These are phyloP conservation scores for Galerina marginata DNA, from an alignment of 768 basidiomycete species.

Conservation along the genomic window DNA sequence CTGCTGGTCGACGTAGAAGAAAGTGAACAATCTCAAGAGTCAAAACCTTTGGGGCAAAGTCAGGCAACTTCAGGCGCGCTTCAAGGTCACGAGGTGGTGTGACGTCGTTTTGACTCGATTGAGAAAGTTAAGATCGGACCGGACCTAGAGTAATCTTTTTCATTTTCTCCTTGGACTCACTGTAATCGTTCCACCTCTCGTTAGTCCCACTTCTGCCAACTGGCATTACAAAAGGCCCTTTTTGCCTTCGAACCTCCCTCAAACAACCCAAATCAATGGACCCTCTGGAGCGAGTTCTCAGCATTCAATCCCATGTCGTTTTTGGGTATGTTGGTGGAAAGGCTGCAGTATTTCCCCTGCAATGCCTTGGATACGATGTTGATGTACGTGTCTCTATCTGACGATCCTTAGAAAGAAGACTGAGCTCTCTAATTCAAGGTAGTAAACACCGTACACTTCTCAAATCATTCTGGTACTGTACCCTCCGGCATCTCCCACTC, in stretches of 20 bases:
- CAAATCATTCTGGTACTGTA: constrained; percentile 83
- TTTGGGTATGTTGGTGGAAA: constrained; percentile 94
- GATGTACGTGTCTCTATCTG: constrained; percentile 62
- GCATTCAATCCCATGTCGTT: constrained; percentile 92
- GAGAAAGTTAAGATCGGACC: neutral
- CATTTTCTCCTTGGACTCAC: neutral
- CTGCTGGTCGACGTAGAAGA: constrained; percentile 1
- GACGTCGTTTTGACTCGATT: constrained; percentile 19
- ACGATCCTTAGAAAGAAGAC: neutral
- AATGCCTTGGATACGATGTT: constrained; percentile 92
- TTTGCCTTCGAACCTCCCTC: neutral
- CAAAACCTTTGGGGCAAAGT: constrained; percentile 12
- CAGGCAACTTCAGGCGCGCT: constrained; percentile 13
- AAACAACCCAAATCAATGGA: constrained; percentile 7
- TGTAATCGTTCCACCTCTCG: neutral
- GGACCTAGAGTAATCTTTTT: neutral
- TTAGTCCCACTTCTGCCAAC: neutral
- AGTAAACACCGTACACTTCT: constrained; percentile 93
- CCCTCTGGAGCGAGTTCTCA: constrained; percentile 66
- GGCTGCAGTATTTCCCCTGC: constrained; percentile 78
- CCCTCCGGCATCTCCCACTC: neutral
- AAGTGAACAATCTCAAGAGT: neutral
- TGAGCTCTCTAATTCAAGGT: constrained; percentile 49
- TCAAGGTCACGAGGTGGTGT: constrained; percentile 15
- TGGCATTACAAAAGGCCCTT: neutral